Conservation (phyloP, 371 early-diverging fungal species). For the Circinella minor region DNA sequence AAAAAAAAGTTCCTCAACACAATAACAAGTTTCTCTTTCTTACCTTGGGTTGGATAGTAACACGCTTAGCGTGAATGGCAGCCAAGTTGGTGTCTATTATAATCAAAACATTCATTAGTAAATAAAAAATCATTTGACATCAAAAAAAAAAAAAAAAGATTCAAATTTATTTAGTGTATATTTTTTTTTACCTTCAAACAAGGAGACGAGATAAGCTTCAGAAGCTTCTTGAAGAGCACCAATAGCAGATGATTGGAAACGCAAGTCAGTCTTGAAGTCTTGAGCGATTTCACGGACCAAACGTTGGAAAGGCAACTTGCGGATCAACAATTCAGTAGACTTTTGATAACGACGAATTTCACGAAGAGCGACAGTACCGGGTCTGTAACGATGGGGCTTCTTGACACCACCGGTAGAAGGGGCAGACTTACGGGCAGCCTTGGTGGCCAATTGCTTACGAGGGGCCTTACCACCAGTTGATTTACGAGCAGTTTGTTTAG, state of each 20-base stretch:
- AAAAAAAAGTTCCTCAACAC: too few relatives aligned
- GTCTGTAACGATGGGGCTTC: constrained; percentile 89
- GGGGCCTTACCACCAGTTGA: constrained; percentile 92
- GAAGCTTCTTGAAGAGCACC: constrained; percentile 99
- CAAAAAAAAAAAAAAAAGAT: not conserved
- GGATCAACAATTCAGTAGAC: constrained; percentile 96
- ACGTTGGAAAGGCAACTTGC: constrained; percentile 99
- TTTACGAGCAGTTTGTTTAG: constrained; percentile 13
- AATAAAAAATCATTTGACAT: not conserved
- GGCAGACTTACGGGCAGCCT: constrained; percentile 77
- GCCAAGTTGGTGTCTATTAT: constrained; percentile 91
- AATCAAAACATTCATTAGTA: not conserved
- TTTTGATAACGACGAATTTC: constrained; percentile 99
- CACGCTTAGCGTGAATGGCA: constrained; percentile 99
- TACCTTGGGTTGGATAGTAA: constrained; percentile 97
- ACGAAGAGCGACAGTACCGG: constrained; percentile 92
- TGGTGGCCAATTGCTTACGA: constrained; percentile 97
- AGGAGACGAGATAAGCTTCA: constrained; percentile 95
- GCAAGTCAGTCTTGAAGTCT: constrained; percentile 97
- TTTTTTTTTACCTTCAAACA: constrained; percentile 74
- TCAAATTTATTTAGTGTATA: not conserved
- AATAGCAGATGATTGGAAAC: constrained; percentile 98
- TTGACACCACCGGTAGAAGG: constrained; percentile 67
- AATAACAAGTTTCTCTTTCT: not conserved
- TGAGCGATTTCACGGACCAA: constrained; percentile 96